These are phyloP conservation scores for Aspergillus haitiensis DNA, from an alignment of 495 filamentous ascomycete genomes.

Conservation along the genomic window DNA sequence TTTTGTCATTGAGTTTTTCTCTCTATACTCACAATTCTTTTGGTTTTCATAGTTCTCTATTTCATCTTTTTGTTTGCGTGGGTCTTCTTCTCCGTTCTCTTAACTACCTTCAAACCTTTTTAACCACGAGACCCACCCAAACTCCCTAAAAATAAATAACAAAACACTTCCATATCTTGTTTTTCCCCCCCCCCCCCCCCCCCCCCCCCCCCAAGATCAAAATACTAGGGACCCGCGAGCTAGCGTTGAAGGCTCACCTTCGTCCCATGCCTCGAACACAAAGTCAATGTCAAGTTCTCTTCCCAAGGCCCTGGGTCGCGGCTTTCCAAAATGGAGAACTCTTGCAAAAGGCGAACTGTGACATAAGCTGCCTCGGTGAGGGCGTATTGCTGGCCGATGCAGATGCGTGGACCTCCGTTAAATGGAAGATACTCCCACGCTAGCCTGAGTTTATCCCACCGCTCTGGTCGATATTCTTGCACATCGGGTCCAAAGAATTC, in stretches of 20 bases:
- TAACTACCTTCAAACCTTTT: no score
- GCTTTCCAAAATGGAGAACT: slow-evolving; percentile 29
- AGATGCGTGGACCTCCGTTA: slow-evolving; percentile 63
- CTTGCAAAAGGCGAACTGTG: slow-evolving; percentile 39
- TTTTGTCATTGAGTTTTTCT: no score
- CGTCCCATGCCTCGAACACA: slow-evolving; percentile 20
- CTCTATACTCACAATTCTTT: no score
- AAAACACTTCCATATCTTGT: no score
- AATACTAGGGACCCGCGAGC: background rate
- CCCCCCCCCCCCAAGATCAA: no score
- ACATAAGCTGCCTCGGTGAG: slow-evolving; percentile 56
- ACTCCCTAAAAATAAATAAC: no score
- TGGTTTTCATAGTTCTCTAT: no score
- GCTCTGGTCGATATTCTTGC: slow-evolving; percentile 35
- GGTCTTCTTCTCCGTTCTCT: no score
- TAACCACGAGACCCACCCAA: no score
- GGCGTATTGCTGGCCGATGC: slow-evolving; percentile 55
- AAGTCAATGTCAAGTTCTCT: slow-evolving; percentile 20
- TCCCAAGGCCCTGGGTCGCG: slow-evolving; percentile 25
- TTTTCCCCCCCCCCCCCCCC: no score
- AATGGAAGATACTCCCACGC: slow-evolving; percentile 65
- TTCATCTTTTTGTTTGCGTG: no score
- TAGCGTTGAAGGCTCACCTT: slow-evolving; percentile 5
- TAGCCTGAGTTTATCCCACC: slow-evolving; percentile 33
- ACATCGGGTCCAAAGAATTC: slow-evolving; percentile 38